Base-by-base conservation (phyloP, 2,329 filamentous ascomycete species). In the Cytospora chrysosperma region DNA sequence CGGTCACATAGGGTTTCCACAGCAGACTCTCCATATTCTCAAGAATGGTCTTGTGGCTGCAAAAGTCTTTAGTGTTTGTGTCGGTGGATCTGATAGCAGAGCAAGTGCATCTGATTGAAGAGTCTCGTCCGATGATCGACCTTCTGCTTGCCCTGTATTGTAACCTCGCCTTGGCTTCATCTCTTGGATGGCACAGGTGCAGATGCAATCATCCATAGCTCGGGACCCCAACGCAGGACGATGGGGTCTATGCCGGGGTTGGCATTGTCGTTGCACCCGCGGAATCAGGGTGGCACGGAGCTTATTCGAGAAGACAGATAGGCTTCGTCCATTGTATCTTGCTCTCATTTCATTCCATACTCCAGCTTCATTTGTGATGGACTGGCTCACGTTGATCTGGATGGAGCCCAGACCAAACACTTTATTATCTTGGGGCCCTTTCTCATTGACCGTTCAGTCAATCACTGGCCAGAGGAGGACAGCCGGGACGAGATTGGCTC, bases 41-140 rank as follows among this genome's bases (percentile, higher is more conserved):
- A 43, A 60, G 53, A n/a, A 63, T 24, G 37, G 43, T 52, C 27
- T 37, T 60, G 60, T 65, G 63, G 63, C 63, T 65, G 52, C 61
- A 65, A 63, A 34, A 65, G 27, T 59, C 61, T 60, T 26, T 30
- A 59, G 57, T 58, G 60, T 57, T 56, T 65, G 60, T 65, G 51
- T 60, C 51, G 54, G 63, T 40, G 61, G 56, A 37, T 50, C 51
- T 56, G 63, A 57, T 59, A 43, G 63, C 51, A 40, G 26, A 43
- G 52, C 58, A 55, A 54, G 51, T 47, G 43, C 43, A 32, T 51
- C 53, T 43, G 40, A 30, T 34, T 51, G 21, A 40, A 21, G 59
- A 64, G 12, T 61, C 40, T 50, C 59, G 52, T 59, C 60, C 61
- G 55, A 61, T 60, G 56, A 65, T 65, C 54, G 56, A 53, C 59